Percentiles rank a stretch among this genome's conserved stretches.
These are phyloP conservation scores for Xylaria scruposa DNA, from an alignment of 495 filamentous ascomycete species.

Conservation along the genomic window DNA sequence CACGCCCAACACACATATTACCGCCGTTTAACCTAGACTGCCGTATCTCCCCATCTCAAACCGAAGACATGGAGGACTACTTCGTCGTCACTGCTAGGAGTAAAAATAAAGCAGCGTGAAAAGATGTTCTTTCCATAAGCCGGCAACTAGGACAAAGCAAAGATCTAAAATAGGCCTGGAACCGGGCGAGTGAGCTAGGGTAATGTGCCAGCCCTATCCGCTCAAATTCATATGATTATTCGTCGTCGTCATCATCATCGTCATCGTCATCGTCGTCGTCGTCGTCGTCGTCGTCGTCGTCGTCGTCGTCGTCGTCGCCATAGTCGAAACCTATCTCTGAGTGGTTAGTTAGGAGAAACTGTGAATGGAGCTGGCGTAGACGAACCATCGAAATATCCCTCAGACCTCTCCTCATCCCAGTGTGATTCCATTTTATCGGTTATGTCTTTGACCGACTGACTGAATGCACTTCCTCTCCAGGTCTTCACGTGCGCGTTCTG, in stretches of 20 bases:
- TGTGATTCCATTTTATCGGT: conserved; percentile 4
- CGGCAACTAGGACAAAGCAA: not conserved
- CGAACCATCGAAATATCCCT: conserved; percentile 17
- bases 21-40: not conserved
- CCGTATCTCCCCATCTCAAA: not conserved
- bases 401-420: not conserved
- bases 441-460: conserved; percentile 20
- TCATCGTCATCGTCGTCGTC: not conserved
- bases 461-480: conserved; percentile 22
- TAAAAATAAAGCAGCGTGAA: not conserved
- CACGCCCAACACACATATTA: not conserved
- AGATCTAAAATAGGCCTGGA: not conserved
- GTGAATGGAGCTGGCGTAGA: not conserved
- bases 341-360: not conserved
- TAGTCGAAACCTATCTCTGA: not conserved
- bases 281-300: not conserved
- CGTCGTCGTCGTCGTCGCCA: too few species aligned
- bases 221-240: not conserved
- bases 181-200: not conserved
- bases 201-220: not conserved
- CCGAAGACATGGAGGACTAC: not conserved
- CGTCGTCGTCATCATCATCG: not conserved
- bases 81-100: not conserved
- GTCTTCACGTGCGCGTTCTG: not conserved
- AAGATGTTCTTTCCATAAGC: not conserved